Evolutionary conservation across 1,284 basidiomycete genomes (phyloP), one percentile per base, ranked within the genome.

Genomic region (Ustilago loliicola): DNA sequence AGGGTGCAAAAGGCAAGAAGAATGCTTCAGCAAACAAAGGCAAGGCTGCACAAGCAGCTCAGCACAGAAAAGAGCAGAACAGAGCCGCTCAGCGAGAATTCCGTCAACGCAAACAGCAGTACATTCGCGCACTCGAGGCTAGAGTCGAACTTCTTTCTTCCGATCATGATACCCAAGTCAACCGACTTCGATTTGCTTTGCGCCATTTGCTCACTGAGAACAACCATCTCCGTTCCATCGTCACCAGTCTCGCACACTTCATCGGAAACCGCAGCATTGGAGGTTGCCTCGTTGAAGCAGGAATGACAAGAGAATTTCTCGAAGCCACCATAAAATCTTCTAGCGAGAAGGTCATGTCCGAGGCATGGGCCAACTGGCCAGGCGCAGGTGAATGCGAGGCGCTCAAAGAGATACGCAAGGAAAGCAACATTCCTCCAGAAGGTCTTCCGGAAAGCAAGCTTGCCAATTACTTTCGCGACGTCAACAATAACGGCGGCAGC

Each of bases 61-160:
- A 63, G 45, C 76, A 62, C 27, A 54, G 82, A n/a, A 84, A 84
- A 48, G 81, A 79, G 50, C 82, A 83, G 50, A 84, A 84, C 63
- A 63, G 83, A 34, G 70, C 83, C 2, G 81, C 83, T 11, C 83
- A 84, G 60, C 71, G 83, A 40, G 83, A 84, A 50, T 84, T 84
- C 47, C 65, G 83, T 2, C 83, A 84, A 50, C 70, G 83, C 25
- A 83, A 83, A 65, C 83, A 84, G 61, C 81, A 84, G 48, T 83
- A 81, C 66, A 81, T 83, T 25, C 72, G 80, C n/a, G 82, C 81
- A 2, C 72, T 84, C 38, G 83, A 84, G 38, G 76, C 77, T 0
- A 67, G 81, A 23, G 80, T 84, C 47, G 83, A 84, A 60, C 74
- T 83, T 9, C 75, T 83, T 36, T 83, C 83, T 8, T 70, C 77